These are phyloP conservation scores for Paecilomyces sp. DNA, from an alignment of 2,329 filamentous ascomycete species.

Conservation along the genomic window DNA sequence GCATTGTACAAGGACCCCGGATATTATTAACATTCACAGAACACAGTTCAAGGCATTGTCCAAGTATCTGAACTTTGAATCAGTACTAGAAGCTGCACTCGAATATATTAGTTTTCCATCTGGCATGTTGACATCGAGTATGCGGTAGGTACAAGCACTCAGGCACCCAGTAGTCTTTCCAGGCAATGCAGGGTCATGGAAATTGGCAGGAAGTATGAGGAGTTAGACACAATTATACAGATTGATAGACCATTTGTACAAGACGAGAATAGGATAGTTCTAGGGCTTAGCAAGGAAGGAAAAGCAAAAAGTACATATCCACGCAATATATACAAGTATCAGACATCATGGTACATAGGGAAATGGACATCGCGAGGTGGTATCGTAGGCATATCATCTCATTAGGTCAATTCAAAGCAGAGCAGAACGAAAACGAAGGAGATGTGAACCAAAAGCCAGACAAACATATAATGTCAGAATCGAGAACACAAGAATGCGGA, in stretches of 20 bases:
- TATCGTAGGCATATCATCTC: neutral
- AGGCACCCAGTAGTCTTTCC: too few relatives aligned
- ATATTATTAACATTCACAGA: too few relatives aligned
- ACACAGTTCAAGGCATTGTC: too few relatives aligned
- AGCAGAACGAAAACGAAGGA: neutral
- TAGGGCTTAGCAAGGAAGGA: too few relatives aligned
- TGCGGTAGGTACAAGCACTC: too few relatives aligned
- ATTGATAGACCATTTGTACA: neutral
- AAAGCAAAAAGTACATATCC: neutral
- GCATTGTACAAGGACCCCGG: too few relatives aligned
- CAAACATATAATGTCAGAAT: neutral
- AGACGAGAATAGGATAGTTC: neutral
- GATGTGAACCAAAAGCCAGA: neutral
- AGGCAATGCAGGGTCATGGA: too few relatives aligned
- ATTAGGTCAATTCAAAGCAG: neutral
- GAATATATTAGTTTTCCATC: too few relatives aligned
- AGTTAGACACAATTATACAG: neutral
- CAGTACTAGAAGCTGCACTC: too few relatives aligned
- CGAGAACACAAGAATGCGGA: neutral
- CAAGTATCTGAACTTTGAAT: too few relatives aligned
- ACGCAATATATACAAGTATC: neutral
- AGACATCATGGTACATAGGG: neutral
- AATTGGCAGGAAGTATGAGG: neutral
- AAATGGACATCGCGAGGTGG: neutral
- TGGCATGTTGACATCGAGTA: too few relatives aligned